Percentiles rank a stretch among this genome's conserved stretches.
Conservation (phyloP, 176 grass and related monocot species). For the Elaeis guineensis region DNA sequence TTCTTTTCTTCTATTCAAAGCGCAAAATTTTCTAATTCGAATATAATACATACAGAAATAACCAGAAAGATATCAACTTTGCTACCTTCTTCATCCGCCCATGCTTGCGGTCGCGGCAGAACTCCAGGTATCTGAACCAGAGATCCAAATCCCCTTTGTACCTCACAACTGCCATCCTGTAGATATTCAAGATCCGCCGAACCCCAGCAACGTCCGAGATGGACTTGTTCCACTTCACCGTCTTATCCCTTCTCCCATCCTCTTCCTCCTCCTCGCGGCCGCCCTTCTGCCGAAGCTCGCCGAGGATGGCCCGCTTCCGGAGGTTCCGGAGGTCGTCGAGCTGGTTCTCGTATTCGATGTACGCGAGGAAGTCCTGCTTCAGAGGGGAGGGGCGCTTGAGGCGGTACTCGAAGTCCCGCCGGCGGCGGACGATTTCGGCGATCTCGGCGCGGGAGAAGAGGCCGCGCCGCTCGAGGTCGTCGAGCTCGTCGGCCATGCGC, state of each 20-base stretch:
- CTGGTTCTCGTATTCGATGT: constrained; percentile 62
- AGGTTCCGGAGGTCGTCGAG: constrained; percentile 59
- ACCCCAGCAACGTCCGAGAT: constrained; percentile 48
- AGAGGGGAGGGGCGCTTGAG: constrained; percentile 70
- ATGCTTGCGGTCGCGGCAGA: constrained; percentile 53
- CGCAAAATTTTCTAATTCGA: not conserved
- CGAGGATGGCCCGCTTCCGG: constrained; percentile 57
- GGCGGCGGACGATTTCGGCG: constrained; percentile 48
- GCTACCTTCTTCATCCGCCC: constrained; percentile 83
- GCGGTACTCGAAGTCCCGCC: constrained; percentile 87
- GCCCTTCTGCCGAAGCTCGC: constrained; percentile 6
- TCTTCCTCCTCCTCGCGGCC: not conserved
- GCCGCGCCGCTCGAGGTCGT: constrained; percentile 66
- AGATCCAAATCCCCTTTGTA: constrained; percentile 86
- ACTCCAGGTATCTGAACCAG: constrained; percentile 88
- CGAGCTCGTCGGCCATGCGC: constrained; percentile 77
- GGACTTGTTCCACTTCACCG: constrained; percentile 59
- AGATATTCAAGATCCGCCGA: constrained; percentile 57
- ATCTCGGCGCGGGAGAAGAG: constrained; percentile 78
- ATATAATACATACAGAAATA: not conserved
- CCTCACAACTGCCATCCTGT: constrained; percentile 48
- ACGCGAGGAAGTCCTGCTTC: constrained; percentile 56
- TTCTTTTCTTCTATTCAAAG: too few species aligned
- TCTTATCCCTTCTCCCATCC: not conserved
- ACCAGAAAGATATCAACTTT: not conserved